These are phyloP conservation scores for Musa schizocarpa DNA, from an alignment of 176 grass and related monocot species.

Conservation along the genomic window DNA sequence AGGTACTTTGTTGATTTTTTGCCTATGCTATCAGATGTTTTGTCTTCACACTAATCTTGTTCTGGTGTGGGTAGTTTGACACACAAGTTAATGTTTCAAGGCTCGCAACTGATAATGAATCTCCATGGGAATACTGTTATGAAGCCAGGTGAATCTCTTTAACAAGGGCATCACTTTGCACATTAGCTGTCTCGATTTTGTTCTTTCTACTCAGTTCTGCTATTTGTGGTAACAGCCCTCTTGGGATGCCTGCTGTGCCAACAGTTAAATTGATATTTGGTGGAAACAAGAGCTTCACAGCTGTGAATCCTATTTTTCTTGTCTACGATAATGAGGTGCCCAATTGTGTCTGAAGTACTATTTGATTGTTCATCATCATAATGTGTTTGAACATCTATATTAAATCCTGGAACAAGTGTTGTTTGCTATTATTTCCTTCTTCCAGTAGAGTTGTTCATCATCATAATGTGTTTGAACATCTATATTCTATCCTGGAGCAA, in stretches of 20 bases:
- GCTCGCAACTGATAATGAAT: slow-evolving; percentile 28
- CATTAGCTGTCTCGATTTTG: slow-evolving; percentile 8
- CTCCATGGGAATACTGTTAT: slow-evolving; percentile 70
- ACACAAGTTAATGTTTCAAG: slow-evolving; percentile 67
- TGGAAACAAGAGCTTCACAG: slow-evolving; percentile 69
- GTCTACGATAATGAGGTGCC: slow-evolving; percentile 45
- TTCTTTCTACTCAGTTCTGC: slow-evolving; percentile 14
- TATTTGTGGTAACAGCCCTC: slow-evolving; percentile 46
- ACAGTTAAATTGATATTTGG: slow-evolving; percentile 52
- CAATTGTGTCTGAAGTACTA: slow-evolving; percentile 5
- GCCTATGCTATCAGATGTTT: neutral
- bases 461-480: too few relatives aligned
- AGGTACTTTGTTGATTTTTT: slow-evolving; percentile 40
- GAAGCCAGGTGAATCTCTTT: slow-evolving; percentile 49
- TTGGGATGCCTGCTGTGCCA: slow-evolving; percentile 54
- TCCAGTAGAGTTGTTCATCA: too few relatives aligned
- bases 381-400: neutral
- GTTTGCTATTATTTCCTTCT: neutral
- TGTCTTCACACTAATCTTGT: slow-evolving; percentile 21
- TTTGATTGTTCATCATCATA: neutral
- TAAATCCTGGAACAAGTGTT: neutral
- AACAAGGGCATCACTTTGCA: slow-evolving; percentile 14
- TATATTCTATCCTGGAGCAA: too few relatives aligned
- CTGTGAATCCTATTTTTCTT: slow-evolving; percentile 49
- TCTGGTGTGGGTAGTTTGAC: slow-evolving; percentile 60